Evolutionary conservation across 495 filamentous ascomycete species (phyloP), one percentile per base, ranked within the genome.

Genomic region (Penicillium coffeae): DNA sequence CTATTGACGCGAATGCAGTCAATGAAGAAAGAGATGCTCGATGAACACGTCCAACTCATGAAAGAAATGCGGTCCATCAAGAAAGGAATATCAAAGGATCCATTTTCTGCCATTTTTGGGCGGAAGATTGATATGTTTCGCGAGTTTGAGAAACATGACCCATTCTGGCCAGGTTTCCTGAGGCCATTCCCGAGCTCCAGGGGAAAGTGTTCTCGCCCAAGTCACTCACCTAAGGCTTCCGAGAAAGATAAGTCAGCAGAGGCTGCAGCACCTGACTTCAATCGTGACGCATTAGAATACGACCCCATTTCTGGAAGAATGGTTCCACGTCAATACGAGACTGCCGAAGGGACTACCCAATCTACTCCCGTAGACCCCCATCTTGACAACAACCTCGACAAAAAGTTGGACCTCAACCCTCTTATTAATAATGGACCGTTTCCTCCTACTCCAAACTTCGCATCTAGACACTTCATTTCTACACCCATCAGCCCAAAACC

Each of bases 241-340:
- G 25, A 30, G 10, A 30, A 60, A 48, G 35, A 42, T 42, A 6
- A 27, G 37, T 10, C 37, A 21, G 27, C 46, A 5, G 25, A 30
- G 10, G 10, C 25, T 30, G 10, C 25, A 4, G 10, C 39, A 0
- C 20, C 45, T 1, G 47, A 48, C 12, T 15, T 34, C n/a, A 46
- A 27, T 41, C 39, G 35, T 1, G 35, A 43, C 20, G 38, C 34
- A 22, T 55, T 55, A 27, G 45, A 63, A 27, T 72, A 67, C 30
- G 71, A 74, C 30, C 71, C 71, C 7, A 65, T 74, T 30, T 69
- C 62, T 54, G 65, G 66, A 3, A 63, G 69, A 18, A 74, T 74
- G 71, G 50, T 57, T 9, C 64, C 56, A 19, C 1, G 52, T 37
- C 38, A 42, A 55, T 38, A 41, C 55, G 1, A 38, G 38, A 16